Evolutionary conservation across 345 rosid species (phyloP).

Genomic region (Geranium brycei): DNA sequence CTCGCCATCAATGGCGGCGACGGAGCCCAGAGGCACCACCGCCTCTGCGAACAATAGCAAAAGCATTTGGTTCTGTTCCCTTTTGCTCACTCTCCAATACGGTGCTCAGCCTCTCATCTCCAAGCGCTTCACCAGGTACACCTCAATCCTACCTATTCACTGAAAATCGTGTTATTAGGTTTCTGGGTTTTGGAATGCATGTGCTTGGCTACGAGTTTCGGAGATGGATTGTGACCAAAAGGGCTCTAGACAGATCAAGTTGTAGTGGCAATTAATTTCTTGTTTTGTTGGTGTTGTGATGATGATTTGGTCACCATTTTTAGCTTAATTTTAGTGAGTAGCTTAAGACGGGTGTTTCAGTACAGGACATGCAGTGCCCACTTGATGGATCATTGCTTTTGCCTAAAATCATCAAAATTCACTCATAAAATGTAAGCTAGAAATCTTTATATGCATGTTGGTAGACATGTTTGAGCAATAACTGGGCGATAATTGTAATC

Average conservation of each 20-base stretch:
- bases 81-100: constrained; percentile 73
- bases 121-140: constrained; percentile 69
- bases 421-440: neutral
- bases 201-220: neutral
- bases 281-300: too few species aligned
- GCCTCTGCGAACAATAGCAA: constrained; percentile 20
- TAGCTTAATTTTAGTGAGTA: neutral
- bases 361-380: neutral
- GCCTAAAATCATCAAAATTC: neutral
- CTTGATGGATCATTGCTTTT: neutral
- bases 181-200: constrained; percentile 1
- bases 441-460: neutral
- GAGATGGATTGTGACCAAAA: neutral
- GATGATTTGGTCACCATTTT: neutral
- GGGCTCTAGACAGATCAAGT: too few species aligned
- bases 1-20: constrained; percentile 30
- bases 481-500: too few species aligned
- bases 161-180: neutral
- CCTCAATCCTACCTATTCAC: neutral
- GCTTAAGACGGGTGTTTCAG: neutral
- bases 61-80: constrained; percentile 52
- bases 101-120: constrained; percentile 93
- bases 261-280: too few species aligned
- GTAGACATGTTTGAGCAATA: neutral
- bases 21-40: constrained; percentile 11